Percentiles rank a stretch among this genome's conserved stretches.
Conservation (phyloP, 179 eudicot species). For the Amaranthus tricolor region DNA sequence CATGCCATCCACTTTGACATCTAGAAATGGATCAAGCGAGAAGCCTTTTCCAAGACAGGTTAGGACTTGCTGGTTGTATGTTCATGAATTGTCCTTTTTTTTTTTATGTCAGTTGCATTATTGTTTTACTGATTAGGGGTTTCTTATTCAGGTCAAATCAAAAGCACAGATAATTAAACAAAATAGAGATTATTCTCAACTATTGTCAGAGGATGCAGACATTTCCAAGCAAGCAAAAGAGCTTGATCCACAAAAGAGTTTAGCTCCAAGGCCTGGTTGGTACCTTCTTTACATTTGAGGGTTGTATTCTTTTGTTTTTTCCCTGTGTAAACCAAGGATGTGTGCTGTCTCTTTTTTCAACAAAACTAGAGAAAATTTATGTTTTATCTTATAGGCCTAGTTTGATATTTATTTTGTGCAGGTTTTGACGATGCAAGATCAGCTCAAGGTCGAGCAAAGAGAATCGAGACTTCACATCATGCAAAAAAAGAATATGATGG, state of each 20-base stretch:
- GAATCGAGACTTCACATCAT: constrained; percentile 26
- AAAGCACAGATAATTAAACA: constrained; percentile 63
- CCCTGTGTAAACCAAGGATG: constrained; percentile 2
- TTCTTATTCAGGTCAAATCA: constrained; percentile 39
- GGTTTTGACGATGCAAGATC: constrained; percentile 53
- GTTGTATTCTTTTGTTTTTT: neutral
- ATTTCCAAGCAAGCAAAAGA: constrained; percentile 44
- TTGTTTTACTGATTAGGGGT: neutral
- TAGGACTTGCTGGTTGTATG: neutral
- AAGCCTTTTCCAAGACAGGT: constrained; percentile 26
- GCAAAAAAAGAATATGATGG: constrained; percentile 30
- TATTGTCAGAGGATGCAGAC: constrained; percentile 69
- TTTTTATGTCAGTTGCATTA: neutral
- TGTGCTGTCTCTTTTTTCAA: constrained; percentile 10
- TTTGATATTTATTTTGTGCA: constrained; percentile 51
- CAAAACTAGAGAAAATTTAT: no score
- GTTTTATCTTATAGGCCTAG: constrained; percentile 28
- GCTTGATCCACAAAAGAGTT: constrained; percentile 35
- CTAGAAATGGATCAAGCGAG: constrained; percentile 38
- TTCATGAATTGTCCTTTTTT: neutral
- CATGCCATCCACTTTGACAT: constrained; percentile 32
- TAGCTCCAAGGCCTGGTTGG: constrained; percentile 47
- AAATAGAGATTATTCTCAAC: constrained; percentile 82
- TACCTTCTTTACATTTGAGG: constrained; percentile 9
- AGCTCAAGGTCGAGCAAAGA: constrained; percentile 34